Percentiles rank a stretch among this genome's conserved stretches.
Conservation (phyloP, 2,329 filamentous ascomycete species). For the Claviceps fusiformis region DNA sequence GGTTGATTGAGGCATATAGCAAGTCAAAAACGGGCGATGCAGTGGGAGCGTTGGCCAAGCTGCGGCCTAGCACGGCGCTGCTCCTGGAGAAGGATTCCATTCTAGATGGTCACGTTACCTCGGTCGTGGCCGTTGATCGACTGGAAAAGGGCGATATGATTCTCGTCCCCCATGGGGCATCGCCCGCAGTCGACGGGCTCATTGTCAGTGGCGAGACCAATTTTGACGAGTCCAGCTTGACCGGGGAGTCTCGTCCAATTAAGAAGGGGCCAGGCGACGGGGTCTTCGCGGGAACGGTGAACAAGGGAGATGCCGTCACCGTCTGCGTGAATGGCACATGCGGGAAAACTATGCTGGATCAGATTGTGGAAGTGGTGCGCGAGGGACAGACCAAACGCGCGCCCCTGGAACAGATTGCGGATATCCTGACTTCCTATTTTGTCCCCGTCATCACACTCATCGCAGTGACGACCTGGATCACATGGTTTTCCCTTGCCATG, state of each 20-base stretch:
- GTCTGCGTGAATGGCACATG: slow-evolving; percentile 50
- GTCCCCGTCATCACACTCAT: slow-evolving; percentile 59
- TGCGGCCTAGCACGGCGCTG: slow-evolving; percentile 64
- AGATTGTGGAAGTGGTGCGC: slow-evolving; percentile 63
- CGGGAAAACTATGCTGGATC: slow-evolving; percentile 64
- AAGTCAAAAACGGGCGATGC: slow-evolving; percentile 84
- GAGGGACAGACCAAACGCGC: slow-evolving; percentile 66
- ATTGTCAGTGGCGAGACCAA: slow-evolving; percentile 47
- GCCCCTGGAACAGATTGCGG: slow-evolving; percentile 62
- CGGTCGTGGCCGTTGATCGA: slow-evolving; percentile 46
- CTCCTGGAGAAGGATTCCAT: slow-evolving; percentile 40
- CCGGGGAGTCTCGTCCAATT: slow-evolving; percentile 59
- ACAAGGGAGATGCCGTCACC: slow-evolving; percentile 50
- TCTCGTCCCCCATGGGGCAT: slow-evolving; percentile 62
- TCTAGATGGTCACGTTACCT: slow-evolving; percentile 20
- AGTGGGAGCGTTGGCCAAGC: slow-evolving; percentile 62
- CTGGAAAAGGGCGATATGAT: slow-evolving; percentile 65
- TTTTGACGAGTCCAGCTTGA: slow-evolving; percentile 87
- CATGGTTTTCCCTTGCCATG: slow-evolving; percentile 55
- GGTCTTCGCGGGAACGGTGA: slow-evolving; percentile 63
- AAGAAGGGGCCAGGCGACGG: slow-evolving; percentile 48
- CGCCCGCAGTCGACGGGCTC: slow-evolving; percentile 71
- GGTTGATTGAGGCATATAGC: slow-evolving; percentile 78
- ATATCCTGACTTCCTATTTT: slow-evolving; percentile 61
- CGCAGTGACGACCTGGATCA: slow-evolving; percentile 56